Base-by-base conservation (phyloP, 2,329 filamentous ascomycete genomes). In the Phyllosticta citribraziliensis region DNA sequence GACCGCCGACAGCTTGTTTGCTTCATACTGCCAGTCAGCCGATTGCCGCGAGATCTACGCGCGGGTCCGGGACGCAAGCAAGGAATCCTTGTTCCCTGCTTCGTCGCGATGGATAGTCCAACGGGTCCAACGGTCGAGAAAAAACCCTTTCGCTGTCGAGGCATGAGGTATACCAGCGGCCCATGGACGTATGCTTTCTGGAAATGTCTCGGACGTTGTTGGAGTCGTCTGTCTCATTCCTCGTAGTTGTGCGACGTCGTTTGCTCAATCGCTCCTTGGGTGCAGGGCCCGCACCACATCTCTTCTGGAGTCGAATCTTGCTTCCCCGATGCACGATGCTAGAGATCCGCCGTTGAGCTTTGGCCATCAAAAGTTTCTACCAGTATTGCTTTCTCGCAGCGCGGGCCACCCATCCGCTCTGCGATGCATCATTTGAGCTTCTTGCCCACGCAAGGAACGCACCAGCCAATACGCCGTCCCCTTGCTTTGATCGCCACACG, bases 401-500 rank as follows among this genome's bases (percentile, higher is more conserved):
- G 14, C 40, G 40, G 40, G 40, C 40, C 40, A 47, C 40, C n/a
- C 40, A 14, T 47, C 40, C 14, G 40, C 17, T 6, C 55, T 60
- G 58, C 35, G 58, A 60, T 55, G 58, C 58, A 60, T 60, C 58
- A 60, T 35, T 56, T 60, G 35, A 14, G 52, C 54, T 60, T 51
- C 53, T 60, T 52, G 22, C 27, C 59, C 27, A 61, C 54, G 59
- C 59, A 61, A 57, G 59, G 59, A 33, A 61, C 59, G 55, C 51
- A 35, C 30, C 59, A 56, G 59, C 55, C 59, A 61, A 61, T 57
- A 51, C 59, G 54, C 22, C 12, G 5, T 47, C 58, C 59, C 59
- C 59, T 61, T 61, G 40, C 59, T 61, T 61, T 55, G 59, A 61
- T 61, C 59, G 59, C 59, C 59, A 47, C 59, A 61, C 59, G 55